A percentile compares a stretch with the other conserved stretches of the same genome.
phyloP scores from a whole-genome alignment of 2,329 filamentous ascomycete species.

The Stemphylium lycopersici region DNA sequence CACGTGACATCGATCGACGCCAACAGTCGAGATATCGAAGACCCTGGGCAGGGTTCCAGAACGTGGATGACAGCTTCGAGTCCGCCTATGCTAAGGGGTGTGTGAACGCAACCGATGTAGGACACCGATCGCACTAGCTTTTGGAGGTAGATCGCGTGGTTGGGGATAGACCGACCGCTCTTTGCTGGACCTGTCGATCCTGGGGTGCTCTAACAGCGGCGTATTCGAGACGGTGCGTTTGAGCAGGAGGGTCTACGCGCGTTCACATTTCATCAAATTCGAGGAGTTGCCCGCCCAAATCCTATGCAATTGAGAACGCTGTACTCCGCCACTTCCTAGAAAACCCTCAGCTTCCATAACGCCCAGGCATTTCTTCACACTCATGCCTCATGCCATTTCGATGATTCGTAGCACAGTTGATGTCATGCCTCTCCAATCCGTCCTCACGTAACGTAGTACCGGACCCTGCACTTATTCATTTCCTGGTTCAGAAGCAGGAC shows the following conservation, averaged over 20 bases:
- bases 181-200: not conserved
- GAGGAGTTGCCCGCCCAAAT: not conserved
- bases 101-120: not conserved
- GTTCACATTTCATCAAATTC: not conserved
- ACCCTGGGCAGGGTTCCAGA: not conserved
- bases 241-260: not conserved
- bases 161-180: not conserved
- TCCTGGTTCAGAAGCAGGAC: not conserved
- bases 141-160: slow-evolving; percentile 9
- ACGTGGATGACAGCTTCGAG: not conserved
- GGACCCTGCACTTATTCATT: not conserved
- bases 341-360: not conserved
- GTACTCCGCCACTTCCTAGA: not conserved
- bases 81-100: not conserved
- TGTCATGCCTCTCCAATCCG: not conserved
- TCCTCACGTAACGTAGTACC: not conserved
- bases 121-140: slow-evolving; percentile 19
- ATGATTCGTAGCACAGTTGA: not conserved
- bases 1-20: slow-evolving; percentile 10
- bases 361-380: not conserved
- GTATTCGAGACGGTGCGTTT: slow-evolving; percentile 8
- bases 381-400: not conserved
- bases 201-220: slow-evolving; percentile 1
- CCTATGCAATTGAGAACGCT: not conserved
- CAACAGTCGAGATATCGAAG: slow-evolving; percentile 10